These are phyloP conservation scores for Scedosporium boydii DNA, from an alignment of 2,329 filamentous ascomycete genomes.

Conservation along the genomic window DNA sequence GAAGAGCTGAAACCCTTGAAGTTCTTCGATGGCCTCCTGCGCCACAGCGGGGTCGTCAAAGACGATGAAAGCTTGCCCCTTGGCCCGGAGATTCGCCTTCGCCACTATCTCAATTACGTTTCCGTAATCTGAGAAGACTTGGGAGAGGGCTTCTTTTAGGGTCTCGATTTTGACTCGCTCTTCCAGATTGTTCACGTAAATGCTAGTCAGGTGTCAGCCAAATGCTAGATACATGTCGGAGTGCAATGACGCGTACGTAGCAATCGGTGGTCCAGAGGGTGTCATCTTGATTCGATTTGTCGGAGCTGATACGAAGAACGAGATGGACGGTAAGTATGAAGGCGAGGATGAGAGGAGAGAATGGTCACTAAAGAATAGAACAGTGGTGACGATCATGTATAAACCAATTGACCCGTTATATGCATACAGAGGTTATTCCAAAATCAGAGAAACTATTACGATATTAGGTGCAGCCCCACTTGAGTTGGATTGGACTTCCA, in stretches of 20 bases:
- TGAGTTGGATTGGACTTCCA: too few relatives aligned
- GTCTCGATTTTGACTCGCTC: constrained; percentile 79
- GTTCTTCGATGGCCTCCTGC: constrained; percentile 70
- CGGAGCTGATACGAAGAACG: neutral
- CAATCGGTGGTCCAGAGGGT: constrained; percentile 38
- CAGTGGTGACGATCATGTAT: neutral
- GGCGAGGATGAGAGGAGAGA: neutral
- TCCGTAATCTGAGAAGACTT: constrained; percentile 84
- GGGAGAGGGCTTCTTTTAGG: constrained; percentile 61
- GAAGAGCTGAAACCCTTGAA: constrained; percentile 88
- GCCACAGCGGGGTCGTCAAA: constrained; percentile 79
- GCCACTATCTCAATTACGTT: constrained; percentile 75
- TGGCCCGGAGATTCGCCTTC: constrained; percentile 83
- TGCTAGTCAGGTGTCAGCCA: constrained; percentile 37
- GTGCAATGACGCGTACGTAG: constrained; percentile 70
- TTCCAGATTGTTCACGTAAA: constrained; percentile 76
- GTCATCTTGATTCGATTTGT: constrained; percentile 20
- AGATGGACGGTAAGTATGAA: neutral
- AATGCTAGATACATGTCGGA: constrained; percentile 42
- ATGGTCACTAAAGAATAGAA: too few relatives aligned
- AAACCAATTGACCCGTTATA: neutral
- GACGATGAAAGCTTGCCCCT: constrained; percentile 92
- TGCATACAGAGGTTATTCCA: too few relatives aligned
- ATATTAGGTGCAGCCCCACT: too few relatives aligned
- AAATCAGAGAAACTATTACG: too few relatives aligned